Conservation (phyloP, 495 filamentous ascomycete species). For the Penicillium cosmopolitanum region DNA sequence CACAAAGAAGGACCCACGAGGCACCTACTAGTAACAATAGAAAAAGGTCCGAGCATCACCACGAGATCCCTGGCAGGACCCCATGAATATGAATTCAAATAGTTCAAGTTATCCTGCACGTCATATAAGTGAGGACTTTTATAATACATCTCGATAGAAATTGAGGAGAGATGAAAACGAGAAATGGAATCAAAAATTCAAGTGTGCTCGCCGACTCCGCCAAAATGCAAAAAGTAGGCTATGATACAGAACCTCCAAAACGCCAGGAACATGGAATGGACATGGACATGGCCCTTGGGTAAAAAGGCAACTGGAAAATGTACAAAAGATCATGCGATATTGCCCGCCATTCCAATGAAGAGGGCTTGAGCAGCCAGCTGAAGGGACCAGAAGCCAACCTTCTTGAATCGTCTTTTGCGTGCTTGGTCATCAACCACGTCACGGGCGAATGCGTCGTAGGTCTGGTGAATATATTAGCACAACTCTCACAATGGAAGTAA, state of each 20-base stretch:
- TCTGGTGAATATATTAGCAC: conserved; percentile 40
- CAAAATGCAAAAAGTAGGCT: conserved; percentile 17
- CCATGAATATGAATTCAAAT: not conserved
- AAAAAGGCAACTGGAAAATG: conserved; percentile 16
- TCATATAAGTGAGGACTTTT: not conserved
- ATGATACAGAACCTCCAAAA: conserved; percentile 26
- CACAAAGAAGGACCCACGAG: not conserved
- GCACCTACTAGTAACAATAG: not conserved
- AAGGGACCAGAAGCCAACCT: conserved; percentile 95
- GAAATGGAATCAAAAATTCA: not conserved
- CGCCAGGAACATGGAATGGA: conserved; percentile 11
- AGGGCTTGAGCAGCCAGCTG: conserved; percentile 91
- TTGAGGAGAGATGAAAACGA: conserved; percentile 5
- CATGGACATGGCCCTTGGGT: not conserved
- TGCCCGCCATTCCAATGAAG: conserved; percentile 92
- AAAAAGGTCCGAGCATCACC: not conserved
- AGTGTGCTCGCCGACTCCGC: conserved; percentile 21
- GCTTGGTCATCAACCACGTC: conserved; percentile 86
- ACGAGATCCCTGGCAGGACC: not conserved
- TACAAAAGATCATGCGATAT: conserved; percentile 62
- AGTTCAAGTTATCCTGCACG: not conserved
- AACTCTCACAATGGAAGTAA: not conserved
- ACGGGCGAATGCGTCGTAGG: conserved; percentile 87
- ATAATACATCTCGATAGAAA: conserved; percentile 5
- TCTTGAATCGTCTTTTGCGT: conserved; percentile 84